Percentiles rank a stretch among this genome's conserved stretches.
phyloP scores from a whole-genome alignment of 768 basidiomycete species.

The Daedaleopsis sinensis region DNA sequence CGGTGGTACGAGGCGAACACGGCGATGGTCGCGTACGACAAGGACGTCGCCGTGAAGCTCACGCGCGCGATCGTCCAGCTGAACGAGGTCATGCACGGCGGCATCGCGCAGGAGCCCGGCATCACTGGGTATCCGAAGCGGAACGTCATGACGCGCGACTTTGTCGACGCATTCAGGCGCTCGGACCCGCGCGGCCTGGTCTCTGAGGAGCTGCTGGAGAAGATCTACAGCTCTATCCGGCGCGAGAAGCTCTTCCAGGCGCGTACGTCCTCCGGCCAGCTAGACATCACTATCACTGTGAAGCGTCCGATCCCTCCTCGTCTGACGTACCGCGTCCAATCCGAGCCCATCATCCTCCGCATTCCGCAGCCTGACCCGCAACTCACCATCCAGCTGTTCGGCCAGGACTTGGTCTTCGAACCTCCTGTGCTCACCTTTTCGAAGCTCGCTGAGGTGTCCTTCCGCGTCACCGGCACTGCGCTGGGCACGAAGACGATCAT shows the following conservation, averaged over 20 bases:
- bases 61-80: conserved; percentile 84
- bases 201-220: conserved; percentile 73
- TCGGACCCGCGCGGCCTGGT: conserved; percentile 74
- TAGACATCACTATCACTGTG: conserved; percentile 64
- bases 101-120: conserved; percentile 65
- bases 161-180: conserved; percentile 79
- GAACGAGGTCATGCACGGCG: conserved; percentile 84
- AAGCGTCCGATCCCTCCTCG: conserved; percentile 76
- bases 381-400: conserved; percentile 80
- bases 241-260: conserved; percentile 76
- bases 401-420: conserved; percentile 88
- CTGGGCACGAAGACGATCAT: conserved; percentile 84
- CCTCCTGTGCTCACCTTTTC: conserved; percentile 82
- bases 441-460: conserved; percentile 79
- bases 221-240: conserved; percentile 78
- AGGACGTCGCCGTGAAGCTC: conserved; percentile 75
- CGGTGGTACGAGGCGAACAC: conserved; percentile 93
- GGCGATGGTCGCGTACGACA: conserved; percentile 75
- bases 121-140: conserved; percentile 54
- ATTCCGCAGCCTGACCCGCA: conserved; percentile 86
- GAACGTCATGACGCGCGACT: conserved; percentile 73
- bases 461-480: conserved; percentile 85
- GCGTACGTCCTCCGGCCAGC: conserved; percentile 45
- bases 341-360: conserved; percentile 84
- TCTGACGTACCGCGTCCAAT: conserved; percentile 86